A percentile compares a stretch with the other conserved stretches of the same genome.
phyloP scores from a whole-genome alignment of 202 grass and related monocot species.

The Brachypodium distachyon region DNA sequence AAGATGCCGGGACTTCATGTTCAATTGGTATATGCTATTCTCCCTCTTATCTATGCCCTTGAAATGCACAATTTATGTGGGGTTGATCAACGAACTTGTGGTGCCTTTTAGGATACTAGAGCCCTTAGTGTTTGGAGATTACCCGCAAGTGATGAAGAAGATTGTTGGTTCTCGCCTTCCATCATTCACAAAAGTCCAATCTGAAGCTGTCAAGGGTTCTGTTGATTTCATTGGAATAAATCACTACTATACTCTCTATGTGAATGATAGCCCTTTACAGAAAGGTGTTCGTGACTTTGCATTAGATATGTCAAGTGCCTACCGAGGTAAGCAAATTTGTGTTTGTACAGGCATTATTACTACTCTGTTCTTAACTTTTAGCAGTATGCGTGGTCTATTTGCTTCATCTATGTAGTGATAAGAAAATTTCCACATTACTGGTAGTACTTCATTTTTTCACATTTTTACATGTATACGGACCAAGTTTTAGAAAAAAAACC shows the following conservation, averaged over 20 bases:
- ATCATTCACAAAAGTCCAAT: constrained; percentile 48
- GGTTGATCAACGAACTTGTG: not conserved
- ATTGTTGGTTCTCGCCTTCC: constrained; percentile 62
- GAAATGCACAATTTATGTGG: not conserved
- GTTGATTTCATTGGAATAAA: constrained; percentile 82
- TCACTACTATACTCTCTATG: constrained; percentile 54
- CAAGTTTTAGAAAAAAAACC: not conserved
- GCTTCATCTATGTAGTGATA: not conserved
- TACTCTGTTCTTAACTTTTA: not conserved
- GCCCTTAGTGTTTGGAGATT: constrained; percentile 60
- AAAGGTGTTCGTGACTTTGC: constrained; percentile 31
- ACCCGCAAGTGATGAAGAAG: constrained; percentile 56
- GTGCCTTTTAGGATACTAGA: constrained; percentile 43
- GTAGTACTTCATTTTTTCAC: too few relatives aligned
- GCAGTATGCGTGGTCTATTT: not conserved
- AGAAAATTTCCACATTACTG: not conserved
- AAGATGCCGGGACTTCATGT: constrained; percentile 50
- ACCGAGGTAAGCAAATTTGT: constrained; percentile 24
- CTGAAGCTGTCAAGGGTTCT: constrained; percentile 38
- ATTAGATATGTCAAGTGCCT: constrained; percentile 15
- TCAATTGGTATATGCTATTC: constrained; percentile 47
- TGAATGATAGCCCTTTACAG: constrained; percentile 38
- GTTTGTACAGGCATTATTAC: not conserved
- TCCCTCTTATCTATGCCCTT: not conserved
- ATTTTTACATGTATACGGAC: too few relatives aligned